Evolutionary conservation across 129 eudicot genomes (phyloP).

Genomic region (Apium graveolens): DNA sequence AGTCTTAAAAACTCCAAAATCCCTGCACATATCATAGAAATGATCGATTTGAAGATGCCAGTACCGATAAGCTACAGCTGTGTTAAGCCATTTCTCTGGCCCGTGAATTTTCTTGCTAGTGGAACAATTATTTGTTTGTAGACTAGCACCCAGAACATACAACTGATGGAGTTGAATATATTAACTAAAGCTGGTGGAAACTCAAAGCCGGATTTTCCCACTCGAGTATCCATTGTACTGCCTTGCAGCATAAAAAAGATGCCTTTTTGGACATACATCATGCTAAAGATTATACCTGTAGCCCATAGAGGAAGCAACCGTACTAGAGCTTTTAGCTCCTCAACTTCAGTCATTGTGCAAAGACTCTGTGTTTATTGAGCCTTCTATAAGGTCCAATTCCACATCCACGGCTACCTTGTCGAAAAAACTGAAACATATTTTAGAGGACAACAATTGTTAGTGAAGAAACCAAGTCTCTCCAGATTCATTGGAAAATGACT

Average conservation of each 20-base stretch:
- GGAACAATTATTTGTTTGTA: slow-evolving; percentile 46
- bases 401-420: slow-evolving; percentile 63
- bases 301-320: slow-evolving; percentile 73
- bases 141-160: slow-evolving; percentile 59
- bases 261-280: slow-evolving; percentile 53
- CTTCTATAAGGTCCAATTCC: slow-evolving; percentile 43
- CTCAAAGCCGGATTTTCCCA: too few species aligned
- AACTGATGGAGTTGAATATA: too few species aligned
- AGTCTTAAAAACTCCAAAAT: slow-evolving; percentile 49
- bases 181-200: too few species aligned
- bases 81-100: slow-evolving; percentile 52
- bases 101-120: slow-evolving; percentile 36
- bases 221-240: too few species aligned
- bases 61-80: slow-evolving; percentile 55
- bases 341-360: slow-evolving; percentile 68
- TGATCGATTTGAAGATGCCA: slow-evolving; percentile 53
- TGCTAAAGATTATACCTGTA: slow-evolving; percentile 42
- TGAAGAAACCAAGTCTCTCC: too few species aligned
- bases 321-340: slow-evolving; percentile 51
- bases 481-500: not conserved
- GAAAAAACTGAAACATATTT: slow-evolving; percentile 34
- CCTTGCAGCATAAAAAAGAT: slow-evolving; percentile 50
- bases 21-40: too few species aligned
- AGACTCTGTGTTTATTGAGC: too few species aligned
- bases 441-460: not conserved